phyloP scores from a whole-genome alignment of 164 flowering plant genomes.

The Taxillus chinensis region DNA sequence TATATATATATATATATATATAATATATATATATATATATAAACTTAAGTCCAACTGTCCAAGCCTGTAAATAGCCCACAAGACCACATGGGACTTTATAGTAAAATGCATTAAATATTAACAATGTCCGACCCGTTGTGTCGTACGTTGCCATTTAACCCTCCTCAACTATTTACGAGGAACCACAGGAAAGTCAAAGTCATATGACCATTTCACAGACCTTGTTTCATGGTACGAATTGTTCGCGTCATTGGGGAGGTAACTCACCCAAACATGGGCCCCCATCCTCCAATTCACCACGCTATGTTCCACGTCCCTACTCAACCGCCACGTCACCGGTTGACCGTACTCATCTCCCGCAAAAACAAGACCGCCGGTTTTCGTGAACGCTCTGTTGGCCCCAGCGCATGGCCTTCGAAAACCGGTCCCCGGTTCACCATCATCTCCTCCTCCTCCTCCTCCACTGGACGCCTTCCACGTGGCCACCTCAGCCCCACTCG shows the following conservation, averaged over 20 bases:
- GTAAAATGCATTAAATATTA: too few species aligned
- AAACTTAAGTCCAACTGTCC: too few species aligned
- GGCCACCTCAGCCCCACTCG: conserved; percentile 42
- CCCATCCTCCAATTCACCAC: conserved; percentile 92
- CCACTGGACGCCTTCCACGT: conserved; percentile 25
- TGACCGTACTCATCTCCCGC: conserved; percentile 65
- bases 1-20: too few species aligned
- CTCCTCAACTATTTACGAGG: too few species aligned
- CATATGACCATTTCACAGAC: conserved; percentile 77
- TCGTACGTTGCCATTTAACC: too few species aligned
- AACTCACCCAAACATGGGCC: conserved; percentile 68
- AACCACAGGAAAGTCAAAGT: conserved; percentile 60
- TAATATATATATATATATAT: too few species aligned
- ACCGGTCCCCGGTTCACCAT: conserved; percentile 6
- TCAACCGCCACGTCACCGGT: conserved; percentile 67
- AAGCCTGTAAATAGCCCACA: too few species aligned
- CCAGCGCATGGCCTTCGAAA: conserved; percentile 33
- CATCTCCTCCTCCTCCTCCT: neutral
- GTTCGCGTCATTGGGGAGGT: conserved; percentile 46
- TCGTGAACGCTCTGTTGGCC: conserved; percentile 36
- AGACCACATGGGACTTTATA: too few species aligned
- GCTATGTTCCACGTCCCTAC: conserved; percentile 80
- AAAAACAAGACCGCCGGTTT: conserved; percentile 54
- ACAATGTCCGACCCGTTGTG: too few species aligned
- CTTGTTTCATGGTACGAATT: conserved; percentile 55